These are phyloP conservation scores for Eutrema yunnanense DNA, from an alignment of 345 rosid species.

Conservation along the genomic window DNA sequence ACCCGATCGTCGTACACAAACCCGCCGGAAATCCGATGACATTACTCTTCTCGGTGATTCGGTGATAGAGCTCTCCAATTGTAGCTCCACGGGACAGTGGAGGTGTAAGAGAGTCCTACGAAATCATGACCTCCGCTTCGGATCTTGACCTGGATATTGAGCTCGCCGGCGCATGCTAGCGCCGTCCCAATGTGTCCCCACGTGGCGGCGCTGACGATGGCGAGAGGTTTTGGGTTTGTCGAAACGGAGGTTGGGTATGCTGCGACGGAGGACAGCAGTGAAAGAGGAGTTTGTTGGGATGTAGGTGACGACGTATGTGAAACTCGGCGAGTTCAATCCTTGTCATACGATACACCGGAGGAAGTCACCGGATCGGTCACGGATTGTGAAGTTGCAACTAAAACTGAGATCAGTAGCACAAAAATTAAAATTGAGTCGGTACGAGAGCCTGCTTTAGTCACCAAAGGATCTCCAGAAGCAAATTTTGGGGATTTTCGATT, in stretches of 20 bases:
- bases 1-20: conserved; percentile 33
- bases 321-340: background rate
- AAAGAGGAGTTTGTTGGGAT: conserved; percentile 32
- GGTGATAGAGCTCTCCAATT: conserved; percentile 32
- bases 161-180: conserved; percentile 24
- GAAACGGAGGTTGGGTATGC: conserved; percentile 39
- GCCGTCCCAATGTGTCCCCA: conserved; percentile 37
- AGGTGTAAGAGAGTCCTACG: conserved; percentile 40
- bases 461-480: no score
- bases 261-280: conserved; percentile 22
- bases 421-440: background rate
- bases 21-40: conserved; percentile 41
- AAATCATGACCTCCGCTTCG: conserved; percentile 51
- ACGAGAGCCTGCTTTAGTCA: no score
- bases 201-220: conserved; percentile 21
- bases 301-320: conserved; percentile 5
- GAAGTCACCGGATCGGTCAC: conserved; percentile 1
- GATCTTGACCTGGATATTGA: conserved; percentile 32
- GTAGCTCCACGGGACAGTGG: conserved; percentile 39
- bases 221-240: conserved; percentile 35
- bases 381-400: conserved; percentile 10
- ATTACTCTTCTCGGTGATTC: conserved; percentile 32
- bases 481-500: no score
- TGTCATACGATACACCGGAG: conserved; percentile 12
- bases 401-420: background rate